Base-by-base conservation (phyloP, 257 asterid species). In the Phtheirospermum japonicum region DNA sequence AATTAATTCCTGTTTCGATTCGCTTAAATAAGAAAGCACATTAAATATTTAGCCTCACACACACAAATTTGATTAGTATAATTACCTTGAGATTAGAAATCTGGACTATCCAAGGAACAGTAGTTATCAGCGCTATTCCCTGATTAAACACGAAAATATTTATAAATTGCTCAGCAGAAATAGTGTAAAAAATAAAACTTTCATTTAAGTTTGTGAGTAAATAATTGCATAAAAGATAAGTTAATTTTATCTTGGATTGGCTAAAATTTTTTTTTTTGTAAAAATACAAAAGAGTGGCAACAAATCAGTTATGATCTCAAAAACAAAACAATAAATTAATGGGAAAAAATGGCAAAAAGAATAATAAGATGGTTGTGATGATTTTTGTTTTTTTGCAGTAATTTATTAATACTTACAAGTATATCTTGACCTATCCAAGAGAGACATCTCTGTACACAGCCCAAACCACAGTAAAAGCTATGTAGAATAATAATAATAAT, bases 391-490 rank as follows among this genome's bases (percentile, higher is more conserved):
- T 13, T 45, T 45, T 8, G 5, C n/a, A n/a, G 13, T 43, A 17
- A 33, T 14, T 8, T 12, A 45, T 11, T 8, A 46, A n/a, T n/a
- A n/a, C n/a, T n/a, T n/a, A n/a, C n/a, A n/a, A n/a, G n/a, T n/a
- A n/a, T n/a, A n/a, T n/a, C 96, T 80, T 85, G 97, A 64, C 96
- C 97, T 45, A 90, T 83, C 97, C 97, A 90, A 61, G 91, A 61
- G 94, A 76, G 51, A 18, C 60, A 20, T 63, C 63, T 73, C 95
- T 76, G 76, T 83, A 74, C 45, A 87, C 80, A 12, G 95, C n/a
- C 96, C 97, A 90, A 39, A 83, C 72, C 43, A 84, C 87, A 26
- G 94, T 89, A 77, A 90, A 85, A 49, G 89, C 83, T 66, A 87
- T 64, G 75, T 95, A 90, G 76, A 90, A 85, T 32, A n/a, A n/a